Base-by-base conservation (phyloP, 805 yeast genomes). In the Zygoascus tannicola region DNA sequence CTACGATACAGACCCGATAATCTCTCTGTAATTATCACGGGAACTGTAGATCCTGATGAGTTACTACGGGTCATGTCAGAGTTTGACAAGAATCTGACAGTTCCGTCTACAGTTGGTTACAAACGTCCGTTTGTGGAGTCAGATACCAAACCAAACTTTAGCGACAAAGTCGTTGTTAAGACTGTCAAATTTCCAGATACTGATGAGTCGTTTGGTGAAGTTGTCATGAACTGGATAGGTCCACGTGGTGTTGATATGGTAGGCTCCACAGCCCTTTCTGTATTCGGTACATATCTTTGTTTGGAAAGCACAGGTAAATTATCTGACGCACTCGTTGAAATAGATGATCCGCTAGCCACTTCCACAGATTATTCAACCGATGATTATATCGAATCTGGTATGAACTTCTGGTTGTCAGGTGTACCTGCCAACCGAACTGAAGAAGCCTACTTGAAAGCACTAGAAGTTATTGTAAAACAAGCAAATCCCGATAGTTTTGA, bases 131-230 rank as follows among this genome's bases (percentile, higher is more conserved):
- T 88, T 62, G 76, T 86, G 16, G 95, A 86, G 44, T 69, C 75
- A 1, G 74, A 74, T 33, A 58, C 73, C 50, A 71, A 69, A 5
- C 52, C 70, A 58, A 39, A 70, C 62, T 26, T 12, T 12, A 7
- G 12, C 12, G 33, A 53, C 2, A 56, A 71, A 41, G 60, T 66
- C 2, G 57, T 70, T 4, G 63, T 73, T 10, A 69, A 74, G 32
- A 69, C 67, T 3, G 74, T 87, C 21, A 80, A 78, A 46, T 92
- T 92, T 56, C 95, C 97, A 2, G 97, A 92, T 55, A 72, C 76
- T 46, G 95, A 86, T 56, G 97, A 87, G 62, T 70, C 83, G 10
- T 75, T 79, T 62, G 94, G 95, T 32, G 92, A 85, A 54, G 56
- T 85, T 1, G 56, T 72, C 15, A 63, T 92, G 21, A 68, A 83